A percentile compares a stretch with the other conserved stretches of the same genome.
Conservation (phyloP, 2,329 filamentous ascomycete species). For the Chrysoporthe deuterocubensis region DNA sequence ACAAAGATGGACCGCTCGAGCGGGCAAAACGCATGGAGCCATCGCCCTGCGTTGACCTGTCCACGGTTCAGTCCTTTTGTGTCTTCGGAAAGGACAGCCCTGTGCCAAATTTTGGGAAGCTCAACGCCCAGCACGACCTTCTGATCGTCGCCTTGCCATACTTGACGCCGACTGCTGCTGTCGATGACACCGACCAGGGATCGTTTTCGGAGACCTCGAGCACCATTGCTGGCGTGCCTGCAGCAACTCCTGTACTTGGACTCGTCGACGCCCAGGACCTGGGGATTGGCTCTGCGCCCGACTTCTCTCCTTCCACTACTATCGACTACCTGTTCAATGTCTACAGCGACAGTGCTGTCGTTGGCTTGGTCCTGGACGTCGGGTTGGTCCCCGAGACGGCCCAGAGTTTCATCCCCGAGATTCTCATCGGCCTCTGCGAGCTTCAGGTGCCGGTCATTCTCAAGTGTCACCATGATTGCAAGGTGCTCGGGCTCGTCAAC, state of each 20-base stretch:
- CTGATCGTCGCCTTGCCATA: conserved; percentile 29
- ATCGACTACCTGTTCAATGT: conserved; percentile 27
- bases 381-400: conserved; percentile 15
- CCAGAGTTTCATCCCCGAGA: conserved; percentile 14
- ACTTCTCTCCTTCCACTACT: conserved; percentile 13
- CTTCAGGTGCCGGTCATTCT: conserved; percentile 31
- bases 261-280: conserved; percentile 30
- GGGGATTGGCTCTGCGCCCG: conserved; percentile 13
- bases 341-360: conserved; percentile 27
- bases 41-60: conserved; percentile 25
- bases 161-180: conserved; percentile 12
- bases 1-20: conserved; percentile 16
- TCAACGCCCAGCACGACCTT: conserved; percentile 29
- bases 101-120: conserved; percentile 27
- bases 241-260: conserved; percentile 26
- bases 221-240: conserved; percentile 27
- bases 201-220: conserved; percentile 28
- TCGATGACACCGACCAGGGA: conserved; percentile 22
- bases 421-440: conserved; percentile 27
- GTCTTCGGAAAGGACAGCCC: conserved; percentile 29
- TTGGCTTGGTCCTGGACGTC: conserved; percentile 29
- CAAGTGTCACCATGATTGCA: conserved; percentile 32
- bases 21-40: conserved; percentile 24
- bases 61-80: conserved; percentile 29
- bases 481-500: conserved; percentile 33